Percentiles rank a stretch among this genome's conserved stretches.
These are phyloP conservation scores for Pleurotus djamor DNA, from an alignment of 768 basidiomycete genomes.

Conservation along the genomic window DNA sequence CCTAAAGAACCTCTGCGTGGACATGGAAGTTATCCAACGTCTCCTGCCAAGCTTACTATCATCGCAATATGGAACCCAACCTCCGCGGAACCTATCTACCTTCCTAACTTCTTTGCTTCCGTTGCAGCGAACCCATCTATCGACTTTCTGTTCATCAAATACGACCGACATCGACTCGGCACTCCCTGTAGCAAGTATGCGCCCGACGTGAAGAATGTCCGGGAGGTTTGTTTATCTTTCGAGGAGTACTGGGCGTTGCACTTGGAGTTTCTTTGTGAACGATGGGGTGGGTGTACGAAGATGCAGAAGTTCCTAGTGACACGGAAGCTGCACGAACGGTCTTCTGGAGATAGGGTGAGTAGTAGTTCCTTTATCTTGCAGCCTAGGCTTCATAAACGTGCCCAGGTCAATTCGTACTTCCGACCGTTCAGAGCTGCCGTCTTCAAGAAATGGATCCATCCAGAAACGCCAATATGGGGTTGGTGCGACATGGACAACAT, in stretches of 20 bases:
- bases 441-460: conserved; percentile 9
- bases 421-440: conserved; percentile 5
- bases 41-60: background rate
- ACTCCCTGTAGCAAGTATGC: background rate
- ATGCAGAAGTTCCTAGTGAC: background rate
- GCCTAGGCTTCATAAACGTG: background rate
- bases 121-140: conserved; percentile 9
- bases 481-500: conserved; percentile 11
- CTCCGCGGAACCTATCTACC: background rate
- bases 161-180: background rate
- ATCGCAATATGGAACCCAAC: conserved; percentile 6
- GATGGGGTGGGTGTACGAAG: background rate
- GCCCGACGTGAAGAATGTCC: background rate
- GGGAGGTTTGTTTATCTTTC: background rate
- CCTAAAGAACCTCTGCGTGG: background rate
- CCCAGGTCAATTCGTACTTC: conserved; percentile 7
- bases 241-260: background rate
- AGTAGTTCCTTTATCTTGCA: background rate
- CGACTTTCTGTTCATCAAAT: conserved; percentile 9
- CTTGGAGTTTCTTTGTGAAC: background rate
- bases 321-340: background rate
- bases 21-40: background rate
- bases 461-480: conserved; percentile 8
- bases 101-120: conserved; percentile 9
- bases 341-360: background rate